Base-by-base conservation (phyloP, 805 yeast genomes). In the Saccharomycopsis fibuligera region DNA sequence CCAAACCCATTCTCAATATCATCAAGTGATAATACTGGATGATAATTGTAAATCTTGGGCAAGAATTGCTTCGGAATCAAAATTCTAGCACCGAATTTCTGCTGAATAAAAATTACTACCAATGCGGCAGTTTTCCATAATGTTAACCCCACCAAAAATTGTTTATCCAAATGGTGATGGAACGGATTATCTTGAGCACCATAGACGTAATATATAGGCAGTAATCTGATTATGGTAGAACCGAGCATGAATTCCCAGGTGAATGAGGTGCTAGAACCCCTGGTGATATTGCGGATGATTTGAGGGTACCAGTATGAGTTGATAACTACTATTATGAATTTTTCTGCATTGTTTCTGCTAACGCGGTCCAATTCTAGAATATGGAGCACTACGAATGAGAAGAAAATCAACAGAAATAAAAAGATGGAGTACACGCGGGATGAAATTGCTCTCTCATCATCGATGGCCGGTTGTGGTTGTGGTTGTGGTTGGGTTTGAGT, bases 221-320 rank as follows among this genome's bases (percentile, higher is more conserved):
- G 29, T 2, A 82, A 58, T 53, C 96, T 68, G 6, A 85, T 63
- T 1, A 78, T 35, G 0, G 88, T 76, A 0, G 85, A 78, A 0
- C 89, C 86, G 8, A 81, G 23, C n/a, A 88, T 75, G 57, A 85
- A 90, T 53, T 75, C 78, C 90, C 95, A 86, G 33, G 73, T 65
- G 54, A 88, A 78, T 2, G 85, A 78, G 48, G 76, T 71, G 48
- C 87, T 72, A 12, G 80, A 72, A 19, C 90, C 91, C 45, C 86
- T 73, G 25, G 81, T 62, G 2, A 81, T 76, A 60, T 88, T 87
- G 61, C 96, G 72, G 57, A 80, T 81, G 38, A 86, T 82, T 63
- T 90, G 98, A 1, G 97, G 96, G 14, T 86, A 56, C 96, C 96
- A 89, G 56, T 76, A 82, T 1, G 95, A 84, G 61, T 80, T 84